Percentiles rank a stretch among this genome's conserved stretches.
These are phyloP conservation scores for Posidonia australis DNA, from an alignment of 106 monocot genomes.

Conservation along the genomic window DNA sequence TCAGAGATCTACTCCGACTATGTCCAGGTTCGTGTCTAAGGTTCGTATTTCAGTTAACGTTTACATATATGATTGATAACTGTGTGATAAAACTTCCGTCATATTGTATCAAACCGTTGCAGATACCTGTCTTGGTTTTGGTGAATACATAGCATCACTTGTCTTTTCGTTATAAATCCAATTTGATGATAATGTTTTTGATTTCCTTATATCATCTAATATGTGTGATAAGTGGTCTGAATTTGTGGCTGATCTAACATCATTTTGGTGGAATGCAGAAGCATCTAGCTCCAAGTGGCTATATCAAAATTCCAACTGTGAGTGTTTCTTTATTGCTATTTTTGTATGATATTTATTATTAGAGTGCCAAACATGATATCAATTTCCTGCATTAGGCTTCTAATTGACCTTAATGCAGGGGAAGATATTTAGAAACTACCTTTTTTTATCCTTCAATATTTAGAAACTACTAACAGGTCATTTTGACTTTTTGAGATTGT, in stretches of 20 bases:
- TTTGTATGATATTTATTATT: background rate
- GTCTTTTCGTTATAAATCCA: too few relatives aligned
- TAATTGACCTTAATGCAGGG: too few relatives aligned
- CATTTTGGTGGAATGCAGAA: constrained; percentile 36
- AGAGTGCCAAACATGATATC: background rate
- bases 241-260: background rate
- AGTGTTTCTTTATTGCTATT: constrained; percentile 19
- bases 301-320: constrained; percentile 92
- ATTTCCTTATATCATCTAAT: background rate
- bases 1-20: constrained; percentile 56
- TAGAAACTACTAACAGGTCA: too few relatives aligned
- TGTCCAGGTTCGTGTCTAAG: constrained; percentile 46
- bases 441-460: too few relatives aligned
- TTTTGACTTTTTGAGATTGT: too few relatives aligned
- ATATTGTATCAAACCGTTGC: too few relatives aligned
- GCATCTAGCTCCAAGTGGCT: constrained; percentile 84
- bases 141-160: too few relatives aligned
- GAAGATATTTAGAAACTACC: too few relatives aligned
- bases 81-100: too few relatives aligned
- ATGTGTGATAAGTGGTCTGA: background rate
- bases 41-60: background rate
- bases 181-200: background rate
- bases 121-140: too few relatives aligned
- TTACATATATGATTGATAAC: background rate
- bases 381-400: background rate